phyloP scores from a whole-genome alignment of 2,329 filamentous ascomycete genomes.

The Ramichloridium luteum region DNA sequence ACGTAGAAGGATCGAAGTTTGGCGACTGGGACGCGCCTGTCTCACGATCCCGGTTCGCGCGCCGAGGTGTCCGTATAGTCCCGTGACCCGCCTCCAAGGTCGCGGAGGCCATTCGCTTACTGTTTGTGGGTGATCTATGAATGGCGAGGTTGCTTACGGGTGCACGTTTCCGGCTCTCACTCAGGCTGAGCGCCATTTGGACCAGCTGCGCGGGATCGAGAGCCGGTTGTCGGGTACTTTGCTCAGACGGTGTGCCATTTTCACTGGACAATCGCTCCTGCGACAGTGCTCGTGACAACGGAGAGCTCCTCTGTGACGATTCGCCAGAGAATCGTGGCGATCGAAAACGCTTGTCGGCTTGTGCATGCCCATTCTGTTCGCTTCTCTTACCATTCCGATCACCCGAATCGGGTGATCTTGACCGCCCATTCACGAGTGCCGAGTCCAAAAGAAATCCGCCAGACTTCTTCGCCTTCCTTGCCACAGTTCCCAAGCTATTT shows the following conservation, averaged over 20 bases:
- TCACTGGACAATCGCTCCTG: conserved; percentile 5
- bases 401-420: conserved; percentile 2
- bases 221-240: conserved; percentile 33
- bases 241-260: conserved; percentile 4
- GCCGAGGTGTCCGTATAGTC: conserved; percentile 31
- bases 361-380: conserved; percentile 10
- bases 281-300: conserved; percentile 17
- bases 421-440: conserved; percentile 15
- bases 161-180: conserved; percentile 58
- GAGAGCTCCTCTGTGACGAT: conserved; percentile 19
- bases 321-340: conserved; percentile 14
- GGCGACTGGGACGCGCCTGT: background rate
- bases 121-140: conserved; percentile 37
- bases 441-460: conserved; percentile 29
- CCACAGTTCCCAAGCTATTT: background rate
- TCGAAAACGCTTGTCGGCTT: conserved; percentile 11
- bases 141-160: conserved; percentile 43
- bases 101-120: conserved; percentile 35
- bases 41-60: background rate
- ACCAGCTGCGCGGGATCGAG: conserved; percentile 82
- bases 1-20: no score
- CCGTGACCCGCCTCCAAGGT: conserved; percentile 19
- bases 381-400: conserved; percentile 12
- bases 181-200: conserved; percentile 79
- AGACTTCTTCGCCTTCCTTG: conserved; percentile 18